Base-by-base conservation (phyloP, 2,329 filamentous ascomycete genomes). In the Pseudocercospora musae region DNA sequence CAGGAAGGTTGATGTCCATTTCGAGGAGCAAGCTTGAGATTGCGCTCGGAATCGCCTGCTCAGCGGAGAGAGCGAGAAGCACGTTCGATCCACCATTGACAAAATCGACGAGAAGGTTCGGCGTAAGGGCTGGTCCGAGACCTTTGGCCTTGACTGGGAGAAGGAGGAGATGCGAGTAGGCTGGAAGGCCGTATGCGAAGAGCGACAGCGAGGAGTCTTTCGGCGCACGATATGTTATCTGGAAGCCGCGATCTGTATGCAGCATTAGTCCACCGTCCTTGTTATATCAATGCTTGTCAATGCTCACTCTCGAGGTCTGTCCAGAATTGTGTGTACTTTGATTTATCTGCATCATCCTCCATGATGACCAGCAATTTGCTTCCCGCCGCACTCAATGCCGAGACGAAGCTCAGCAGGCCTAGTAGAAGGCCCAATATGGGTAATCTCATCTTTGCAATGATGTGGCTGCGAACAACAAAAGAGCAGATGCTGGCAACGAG, bases 91-190 rank as follows among this genome's bases (percentile, higher is more conserved):
- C 83, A 61, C 88, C 87, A 78, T 96, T 95, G 81, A 96, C 81
- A 79, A 97, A 99, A 71, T 98, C 87, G 76, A 98, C 85, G 69
- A 99, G 86, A 67, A 89, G 80, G 75, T 92, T 91, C 57, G 95
- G 92, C 2, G 91, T 94, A 75, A 99, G 81, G 70, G 90, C 88
- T 67, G 94, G 92, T 60, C 95, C 95, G 64, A 97, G 90, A 65
- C 91, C 93, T 85, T 99, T 99, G 31, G 91, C 87, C 78, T 94
- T 96, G 63, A 89, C 87, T 57, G 95, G 95, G 67, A 98, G 86
- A 70, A 99, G 84, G 67, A 98, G 78, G 68, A 98, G 81, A 78
- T 99, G 94, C 79, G 98, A 94, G 78, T 93, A 98, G 66, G 86
- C 87, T 76, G 90, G 87, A 80, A 95, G 91, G 74, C 94, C 95